Conservation (phyloP, 1,284 basidiomycete genomes). For the Pterula multifida region DNA sequence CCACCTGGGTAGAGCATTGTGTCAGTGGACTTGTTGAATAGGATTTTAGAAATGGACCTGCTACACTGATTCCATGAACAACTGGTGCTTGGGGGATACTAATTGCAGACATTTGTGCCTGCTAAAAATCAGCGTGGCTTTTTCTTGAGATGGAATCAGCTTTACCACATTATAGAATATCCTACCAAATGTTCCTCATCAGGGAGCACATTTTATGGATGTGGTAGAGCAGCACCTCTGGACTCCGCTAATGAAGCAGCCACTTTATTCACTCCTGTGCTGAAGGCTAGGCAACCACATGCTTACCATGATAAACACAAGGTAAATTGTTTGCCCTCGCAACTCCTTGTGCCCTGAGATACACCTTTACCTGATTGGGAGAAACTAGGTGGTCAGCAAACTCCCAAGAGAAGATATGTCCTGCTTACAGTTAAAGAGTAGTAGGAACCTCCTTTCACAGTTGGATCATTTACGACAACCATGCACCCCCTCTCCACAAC, state of each 20-base stretch:
- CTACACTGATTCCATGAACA: constrained; percentile 91
- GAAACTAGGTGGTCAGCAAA: neutral
- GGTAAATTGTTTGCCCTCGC: constrained; percentile 84
- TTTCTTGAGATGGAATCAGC: constrained; percentile 2
- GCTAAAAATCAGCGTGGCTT: constrained; percentile 5
- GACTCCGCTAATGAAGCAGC: constrained; percentile 77
- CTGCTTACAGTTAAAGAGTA: constrained; percentile 74
- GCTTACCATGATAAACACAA: constrained; percentile 80
- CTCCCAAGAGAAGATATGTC: neutral
- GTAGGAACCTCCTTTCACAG: constrained; percentile 89
- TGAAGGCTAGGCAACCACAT: too few species aligned
- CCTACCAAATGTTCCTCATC: constrained; percentile 86
- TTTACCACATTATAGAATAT: constrained; percentile 95
- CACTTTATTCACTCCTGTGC: neutral
- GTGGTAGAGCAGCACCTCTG: constrained; percentile 86
- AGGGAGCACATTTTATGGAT: constrained; percentile 88
- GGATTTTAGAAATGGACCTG: constrained; percentile 40
- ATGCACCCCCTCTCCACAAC: constrained; percentile 81
- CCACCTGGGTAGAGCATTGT: constrained; percentile 39
- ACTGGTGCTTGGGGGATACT: constrained; percentile 88
- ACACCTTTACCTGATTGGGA: constrained; percentile 74
- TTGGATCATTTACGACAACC: constrained; percentile 87
- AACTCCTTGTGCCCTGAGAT: constrained; percentile 87
- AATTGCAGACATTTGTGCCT: constrained; percentile 85
- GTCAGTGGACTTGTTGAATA: constrained; percentile 18